Base-by-base conservation (phyloP, 75 land plant species). In the Cunninghamia lanceolata region DNA sequence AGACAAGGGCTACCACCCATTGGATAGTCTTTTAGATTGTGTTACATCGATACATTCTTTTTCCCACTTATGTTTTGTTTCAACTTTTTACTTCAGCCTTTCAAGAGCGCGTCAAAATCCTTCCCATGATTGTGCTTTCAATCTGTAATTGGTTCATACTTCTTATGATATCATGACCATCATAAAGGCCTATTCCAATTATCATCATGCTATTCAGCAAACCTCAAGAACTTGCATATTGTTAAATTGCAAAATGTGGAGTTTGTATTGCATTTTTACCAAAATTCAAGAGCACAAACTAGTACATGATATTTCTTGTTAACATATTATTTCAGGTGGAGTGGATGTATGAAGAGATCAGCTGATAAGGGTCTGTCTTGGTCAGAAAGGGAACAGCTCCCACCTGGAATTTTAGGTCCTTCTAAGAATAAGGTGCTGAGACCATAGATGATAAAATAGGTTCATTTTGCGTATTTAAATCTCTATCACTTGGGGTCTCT, bases 351-450 rank as follows among this genome's bases (percentile, higher is more conserved):
- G 99, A 98, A 95, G 85, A 89, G 99, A 70, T 98, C 99, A 35
- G 86, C 80, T 80, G 96, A 98, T 87, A 90, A 87, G 66, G 99
- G 99, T n/a, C 34, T 89, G 16, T 92, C 96, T 53, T 98, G 99
- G 99, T 91, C 95, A 40, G 91, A 89, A 25, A 92, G 99, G 85
- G 92, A 96, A 83, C 96, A 95, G 74, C 96, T 98, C 66, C 99
- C 99, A 88, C 99, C 99, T 86, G 99, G 99, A 59, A 96, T 98
- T 85, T 83, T 98, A 75, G 99, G 99, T 16, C 99, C 99, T 47
- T 92, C 89, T 10, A 98, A 98, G 91, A 98, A 98, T 86, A 96
- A 98, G 96, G 99, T 94, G 73, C 42, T 80, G 34, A 80, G 21
- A 77, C 32, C 47, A 71, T 36, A 28, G 28, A 43, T 80, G 82